A percentile compares a stretch with the other conserved stretches of the same genome.
phyloP scores from a whole-genome alignment of 2,329 filamentous ascomycete species.

The Chaetomiaceae sp. region DNA sequence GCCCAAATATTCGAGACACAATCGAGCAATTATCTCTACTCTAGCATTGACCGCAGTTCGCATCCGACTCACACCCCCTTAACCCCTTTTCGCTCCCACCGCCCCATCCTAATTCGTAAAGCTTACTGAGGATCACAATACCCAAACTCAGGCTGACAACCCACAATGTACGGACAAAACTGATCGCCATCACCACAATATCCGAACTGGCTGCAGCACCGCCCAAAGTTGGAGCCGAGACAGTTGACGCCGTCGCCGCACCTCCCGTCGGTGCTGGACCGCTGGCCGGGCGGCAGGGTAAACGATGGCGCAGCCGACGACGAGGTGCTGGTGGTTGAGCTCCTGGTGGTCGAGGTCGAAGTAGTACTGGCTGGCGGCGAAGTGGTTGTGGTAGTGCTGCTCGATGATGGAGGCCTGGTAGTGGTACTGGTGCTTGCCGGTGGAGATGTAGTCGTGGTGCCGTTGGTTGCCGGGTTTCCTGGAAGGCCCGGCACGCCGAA shows the following conservation, averaged over 20 bases:
- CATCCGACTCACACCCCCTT: too few species aligned
- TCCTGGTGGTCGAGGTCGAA: slow-evolving; percentile 7
- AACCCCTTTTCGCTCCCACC: too few species aligned
- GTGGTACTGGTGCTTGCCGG: slow-evolving; percentile 6
- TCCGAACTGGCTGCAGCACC: slow-evolving; percentile 30
- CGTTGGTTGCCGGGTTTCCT: slow-evolving; percentile 7
- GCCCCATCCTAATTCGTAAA: too few species aligned
- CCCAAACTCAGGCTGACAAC: slow-evolving; percentile 30
- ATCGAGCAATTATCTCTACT: too few species aligned
- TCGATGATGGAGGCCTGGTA: background rate
- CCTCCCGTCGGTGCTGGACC: slow-evolving; percentile 25
- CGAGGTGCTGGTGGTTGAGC: slow-evolving; percentile 1
- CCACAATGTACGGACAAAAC: slow-evolving; percentile 28
- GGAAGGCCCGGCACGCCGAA: slow-evolving; percentile 18
- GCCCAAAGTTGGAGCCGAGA: slow-evolving; percentile 23
- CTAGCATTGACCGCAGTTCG: too few species aligned
- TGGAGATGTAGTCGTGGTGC: background rate
- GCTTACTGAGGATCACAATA: slow-evolving; percentile 25
- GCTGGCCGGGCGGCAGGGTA: slow-evolving; percentile 21
- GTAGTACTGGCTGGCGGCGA: slow-evolving; percentile 6
- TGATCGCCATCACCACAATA: slow-evolving; percentile 30
- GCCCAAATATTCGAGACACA: too few species aligned
- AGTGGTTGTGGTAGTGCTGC: slow-evolving; percentile 4
- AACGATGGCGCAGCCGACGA: slow-evolving; percentile 13
- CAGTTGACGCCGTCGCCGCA: slow-evolving; percentile 27